Evolutionary conservation across 2,329 filamentous ascomycete species (phyloP), one percentile per base, ranked within the genome.

Genomic region (Xylariaceae sp.): DNA sequence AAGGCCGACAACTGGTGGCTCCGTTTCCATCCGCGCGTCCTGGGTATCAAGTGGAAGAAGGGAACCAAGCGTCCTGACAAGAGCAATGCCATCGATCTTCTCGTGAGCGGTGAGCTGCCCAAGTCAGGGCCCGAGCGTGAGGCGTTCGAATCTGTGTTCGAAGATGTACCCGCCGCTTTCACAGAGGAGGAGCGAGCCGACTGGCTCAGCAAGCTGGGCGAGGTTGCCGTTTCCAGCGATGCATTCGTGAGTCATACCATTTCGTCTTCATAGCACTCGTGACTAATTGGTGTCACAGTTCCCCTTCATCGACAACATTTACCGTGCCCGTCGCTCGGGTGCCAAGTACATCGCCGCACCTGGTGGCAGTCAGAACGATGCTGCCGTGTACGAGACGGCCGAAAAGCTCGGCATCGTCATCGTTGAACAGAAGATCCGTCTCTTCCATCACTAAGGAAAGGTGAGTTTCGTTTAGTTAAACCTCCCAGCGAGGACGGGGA

Each of bases 1-100:
- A 98, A 98, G 75, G 88, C 89, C 34, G 92, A 98, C 67, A 96
- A 94, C 74, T 97, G 90, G 90, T 98, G 90, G 92, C 85, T 98
- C 74, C 85, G 92, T 57, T 97, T 97, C 80, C 86, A 96, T 71
- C 83, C 87, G 53, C 83, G 87, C 37, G 86, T 92, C 9, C 75
- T 97, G 34, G 74, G 71, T 59, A 83, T 98, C 63, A 86, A 90
- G 71, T 98, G 88, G 87, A 96, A 95, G 77, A 90, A 92, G 71
- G 90, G 92, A 56, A 88, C 85, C 60, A 97, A 97, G 81, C 81
- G 92, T 41, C 78, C 92, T 32, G 90, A 96, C 65, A 98, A 97
- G 79, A 94, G 85, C 72, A 98, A 98, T 63, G 90, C 89, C 50
- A 96, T 97, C 59, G 92, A 97, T 62, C 74, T 97, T 59, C 80